These are phyloP conservation scores for Monosporascus sp. DNA, from an alignment of 2,329 filamentous ascomycete genomes.

Conservation along the genomic window DNA sequence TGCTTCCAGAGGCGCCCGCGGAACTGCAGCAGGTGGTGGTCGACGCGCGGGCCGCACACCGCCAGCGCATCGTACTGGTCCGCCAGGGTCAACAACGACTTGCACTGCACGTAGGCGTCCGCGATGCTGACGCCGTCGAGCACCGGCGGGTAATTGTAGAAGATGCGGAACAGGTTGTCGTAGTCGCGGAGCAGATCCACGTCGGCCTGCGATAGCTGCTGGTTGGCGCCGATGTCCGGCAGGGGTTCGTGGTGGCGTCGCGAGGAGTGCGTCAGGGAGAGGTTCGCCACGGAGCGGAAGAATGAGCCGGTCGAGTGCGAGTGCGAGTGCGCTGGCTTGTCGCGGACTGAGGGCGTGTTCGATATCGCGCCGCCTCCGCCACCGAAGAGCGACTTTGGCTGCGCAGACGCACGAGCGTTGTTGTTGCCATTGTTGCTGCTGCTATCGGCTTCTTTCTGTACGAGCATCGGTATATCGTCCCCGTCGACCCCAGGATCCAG, in stretches of 20 bases:
- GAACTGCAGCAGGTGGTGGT: slow-evolving; percentile 91
- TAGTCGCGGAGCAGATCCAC: slow-evolving; percentile 84
- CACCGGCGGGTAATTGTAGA: slow-evolving; percentile 85
- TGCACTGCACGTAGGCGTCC: slow-evolving; percentile 89
- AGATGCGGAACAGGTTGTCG: slow-evolving; percentile 90
- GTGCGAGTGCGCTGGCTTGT: slow-evolving; percentile 53
- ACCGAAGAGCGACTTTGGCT: slow-evolving; percentile 51
- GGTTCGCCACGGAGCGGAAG: slow-evolving; percentile 83
- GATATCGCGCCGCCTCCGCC: slow-evolving; percentile 42
- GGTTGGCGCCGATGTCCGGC: slow-evolving; percentile 24
- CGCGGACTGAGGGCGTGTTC: slow-evolving; percentile 35
- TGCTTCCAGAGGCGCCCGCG: slow-evolving; percentile 90
- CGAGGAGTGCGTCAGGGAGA: slow-evolving; percentile 39
- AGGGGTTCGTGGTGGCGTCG: slow-evolving; percentile 11
- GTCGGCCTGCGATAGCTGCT: slow-evolving; percentile 52
- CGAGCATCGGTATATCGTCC: slow-evolving; percentile 79
- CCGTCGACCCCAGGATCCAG: slow-evolving; percentile 69
- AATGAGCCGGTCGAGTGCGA: slow-evolving; percentile 54
- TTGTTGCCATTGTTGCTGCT: slow-evolving; percentile 11
- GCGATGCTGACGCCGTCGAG: slow-evolving; percentile 86
- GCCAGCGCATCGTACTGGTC: slow-evolving; percentile 90
- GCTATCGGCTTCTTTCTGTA: slow-evolving; percentile 62
- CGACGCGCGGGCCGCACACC: slow-evolving; percentile 83
- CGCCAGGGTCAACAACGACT: slow-evolving; percentile 79
- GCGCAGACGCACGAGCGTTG: slow-evolving; percentile 9